phyloP scores from a whole-genome alignment of 176 grass and related monocot species.

The Echinochloa phyllopogon region DNA sequence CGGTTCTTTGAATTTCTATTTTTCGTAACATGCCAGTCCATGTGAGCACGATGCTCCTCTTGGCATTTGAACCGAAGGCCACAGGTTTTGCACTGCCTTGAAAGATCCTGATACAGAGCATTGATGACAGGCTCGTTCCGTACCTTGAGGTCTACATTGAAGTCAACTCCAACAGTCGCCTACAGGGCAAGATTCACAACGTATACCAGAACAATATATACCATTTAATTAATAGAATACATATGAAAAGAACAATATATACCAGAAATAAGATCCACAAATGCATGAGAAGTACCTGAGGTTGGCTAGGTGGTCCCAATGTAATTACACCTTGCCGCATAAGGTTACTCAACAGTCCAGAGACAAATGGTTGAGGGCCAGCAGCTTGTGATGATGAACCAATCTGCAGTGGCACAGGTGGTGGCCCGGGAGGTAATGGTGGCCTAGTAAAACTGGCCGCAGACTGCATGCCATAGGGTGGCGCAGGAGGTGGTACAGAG shows the following conservation, averaged over 20 bases:
- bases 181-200: conserved; percentile 48
- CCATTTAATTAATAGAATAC: conserved; percentile 18
- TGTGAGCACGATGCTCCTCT: conserved; percentile 92
- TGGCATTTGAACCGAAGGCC: conserved; percentile 91
- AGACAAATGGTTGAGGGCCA: conserved; percentile 53
- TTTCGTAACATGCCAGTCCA: conserved; percentile 99
- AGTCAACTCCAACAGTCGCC: conserved; percentile 71
- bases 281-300: conserved; percentile 70
- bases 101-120: conserved; percentile 78
- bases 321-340: conserved; percentile 86
- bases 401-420: conserved; percentile 55
- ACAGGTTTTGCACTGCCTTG: conserved; percentile 95
- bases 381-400: conserved; percentile 58
- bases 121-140: conserved; percentile 73
- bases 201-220: conserved; percentile 35
- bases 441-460: conserved; percentile 51
- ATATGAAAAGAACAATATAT: conserved; percentile 36
- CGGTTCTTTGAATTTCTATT: conserved; percentile 89
- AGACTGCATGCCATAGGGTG: conserved; percentile 41
- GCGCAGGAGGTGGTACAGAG: conserved; percentile 42
- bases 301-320: conserved; percentile 49
- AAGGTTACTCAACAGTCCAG: conserved; percentile 85
- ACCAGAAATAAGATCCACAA: conserved; percentile 14
- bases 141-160: conserved; percentile 82
- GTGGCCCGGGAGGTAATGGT: conserved; percentile 63